phyloP scores from a whole-genome alignment of 2,329 filamentous ascomycete species.

The Mycosphaerelloides madeirae region DNA sequence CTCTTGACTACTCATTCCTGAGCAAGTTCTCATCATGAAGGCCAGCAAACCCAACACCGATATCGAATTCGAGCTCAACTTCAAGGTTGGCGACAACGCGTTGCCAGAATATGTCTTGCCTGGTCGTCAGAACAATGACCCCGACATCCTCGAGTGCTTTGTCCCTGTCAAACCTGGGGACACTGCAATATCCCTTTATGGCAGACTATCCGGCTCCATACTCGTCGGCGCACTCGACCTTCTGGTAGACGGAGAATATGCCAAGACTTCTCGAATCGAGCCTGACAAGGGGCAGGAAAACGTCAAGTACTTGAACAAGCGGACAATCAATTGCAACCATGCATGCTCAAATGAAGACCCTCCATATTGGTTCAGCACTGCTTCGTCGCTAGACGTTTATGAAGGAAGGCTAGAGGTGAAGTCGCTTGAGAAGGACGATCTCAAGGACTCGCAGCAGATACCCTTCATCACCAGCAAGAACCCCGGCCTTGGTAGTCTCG shows the following conservation, averaged over 20 bases:
- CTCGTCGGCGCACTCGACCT: constrained; percentile 32
- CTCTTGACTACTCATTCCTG: no score
- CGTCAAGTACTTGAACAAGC: constrained; percentile 10
- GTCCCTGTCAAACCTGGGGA: constrained; percentile 33
- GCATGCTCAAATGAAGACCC: constrained; percentile 6
- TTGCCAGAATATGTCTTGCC: constrained; percentile 35
- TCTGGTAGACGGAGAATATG: constrained; percentile 36
- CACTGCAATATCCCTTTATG: constrained; percentile 32
- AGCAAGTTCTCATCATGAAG: constrained; percentile 32
- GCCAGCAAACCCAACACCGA: constrained; percentile 33
- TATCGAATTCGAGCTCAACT: constrained; percentile 29
- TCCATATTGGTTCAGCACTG: constrained; percentile 9
- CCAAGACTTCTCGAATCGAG: constrained; percentile 20
- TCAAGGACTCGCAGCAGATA: no score
- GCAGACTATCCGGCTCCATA: constrained; percentile 32
- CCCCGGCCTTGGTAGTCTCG: constrained; percentile 20
- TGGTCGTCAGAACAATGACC: constrained; percentile 26
- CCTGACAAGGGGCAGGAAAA: constrained; percentile 6
- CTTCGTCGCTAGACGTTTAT: constrained; percentile 12
- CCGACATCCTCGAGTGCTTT: constrained; percentile 30
- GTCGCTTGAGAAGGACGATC: constrained; percentile 7
- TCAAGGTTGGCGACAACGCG: constrained; percentile 23
- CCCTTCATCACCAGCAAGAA: no score
- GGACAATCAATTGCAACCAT: constrained; percentile 16
- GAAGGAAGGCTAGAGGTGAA: constrained; percentile 22